These are phyloP conservation scores for Neofusicoccum laricinum DNA, from an alignment of 2,329 filamentous ascomycete species.

Conservation along the genomic window DNA sequence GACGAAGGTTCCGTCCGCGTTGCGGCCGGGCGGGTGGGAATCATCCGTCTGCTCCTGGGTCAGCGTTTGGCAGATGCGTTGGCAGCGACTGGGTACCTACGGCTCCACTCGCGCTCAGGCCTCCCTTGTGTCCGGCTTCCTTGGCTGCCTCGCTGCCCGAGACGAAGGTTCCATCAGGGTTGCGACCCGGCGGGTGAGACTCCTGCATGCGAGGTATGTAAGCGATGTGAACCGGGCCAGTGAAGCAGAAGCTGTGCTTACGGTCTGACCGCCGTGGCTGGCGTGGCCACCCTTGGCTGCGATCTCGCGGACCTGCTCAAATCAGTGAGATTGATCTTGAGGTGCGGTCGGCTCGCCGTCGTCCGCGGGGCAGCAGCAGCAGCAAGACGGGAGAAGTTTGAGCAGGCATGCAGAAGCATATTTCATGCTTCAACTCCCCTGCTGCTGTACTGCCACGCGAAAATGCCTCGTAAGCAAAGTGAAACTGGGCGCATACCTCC, in stretches of 20 bases:
- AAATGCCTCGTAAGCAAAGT: neutral
- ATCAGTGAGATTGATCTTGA: neutral
- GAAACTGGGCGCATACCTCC: conserved; percentile 25
- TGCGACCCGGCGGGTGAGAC: conserved; percentile 26
- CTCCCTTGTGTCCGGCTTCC: conserved; percentile 36
- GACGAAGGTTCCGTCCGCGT: conserved; percentile 39
- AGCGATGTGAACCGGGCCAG: neutral
- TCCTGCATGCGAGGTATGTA: neutral
- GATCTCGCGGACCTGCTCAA: conserved; percentile 40
- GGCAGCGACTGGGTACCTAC: neutral
- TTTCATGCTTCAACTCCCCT: too few species aligned
- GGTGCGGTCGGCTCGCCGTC: neutral
- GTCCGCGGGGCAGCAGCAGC: neutral
- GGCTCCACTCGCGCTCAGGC: conserved; percentile 29
- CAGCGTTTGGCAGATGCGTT: neutral
- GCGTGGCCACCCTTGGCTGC: conserved; percentile 50
- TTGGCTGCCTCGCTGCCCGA: conserved; percentile 36
- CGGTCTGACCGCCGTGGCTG: conserved; percentile 25
- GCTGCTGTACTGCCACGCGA: neutral
- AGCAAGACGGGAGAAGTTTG: neutral
- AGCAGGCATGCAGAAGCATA: neutral
- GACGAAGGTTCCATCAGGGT: conserved; percentile 39
- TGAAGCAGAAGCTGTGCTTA: neutral
- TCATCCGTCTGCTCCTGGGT: neutral
- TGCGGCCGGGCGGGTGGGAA: conserved; percentile 21